These are phyloP conservation scores for Diutina scorzettiae DNA, from an alignment of 1,139 yeast species.

Conservation along the genomic window DNA sequence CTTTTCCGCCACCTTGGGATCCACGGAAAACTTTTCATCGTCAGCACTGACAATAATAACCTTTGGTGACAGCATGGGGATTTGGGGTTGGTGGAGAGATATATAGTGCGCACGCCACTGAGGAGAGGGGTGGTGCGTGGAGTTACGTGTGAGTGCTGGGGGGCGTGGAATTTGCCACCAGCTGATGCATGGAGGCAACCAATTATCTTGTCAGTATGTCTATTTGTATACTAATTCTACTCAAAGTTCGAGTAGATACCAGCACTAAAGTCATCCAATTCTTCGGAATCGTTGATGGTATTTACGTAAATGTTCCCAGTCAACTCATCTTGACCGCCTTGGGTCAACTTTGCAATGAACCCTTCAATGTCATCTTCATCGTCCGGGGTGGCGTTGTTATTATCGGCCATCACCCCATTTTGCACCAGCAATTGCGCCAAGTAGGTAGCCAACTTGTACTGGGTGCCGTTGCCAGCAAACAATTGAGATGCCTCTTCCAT, in stretches of 20 bases:
- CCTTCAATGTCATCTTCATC: conserved; percentile 18
- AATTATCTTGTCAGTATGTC: neutral
- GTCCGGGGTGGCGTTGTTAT: conserved; percentile 14
- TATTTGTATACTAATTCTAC: conserved; percentile 8
- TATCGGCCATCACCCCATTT: conserved; percentile 42
- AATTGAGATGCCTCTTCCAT: neutral
- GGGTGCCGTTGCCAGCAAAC: conserved; percentile 10
- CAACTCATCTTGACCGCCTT: neutral
- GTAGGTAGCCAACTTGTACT: conserved; percentile 53
- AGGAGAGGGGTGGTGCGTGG: neutral
- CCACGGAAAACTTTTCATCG: conserved; percentile 63
- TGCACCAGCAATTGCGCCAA: conserved; percentile 61
- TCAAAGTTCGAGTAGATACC: conserved; percentile 81
- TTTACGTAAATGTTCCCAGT: conserved; percentile 32
- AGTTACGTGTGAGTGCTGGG: neutral
- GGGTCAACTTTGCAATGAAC: neutral
- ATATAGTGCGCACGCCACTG: neutral
- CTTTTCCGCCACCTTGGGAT: conserved; percentile 79
- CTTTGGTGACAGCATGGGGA: conserved; percentile 14
- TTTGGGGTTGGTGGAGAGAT: neutral
- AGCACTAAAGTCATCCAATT: conserved; percentile 80
- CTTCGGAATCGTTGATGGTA: conserved; percentile 43
- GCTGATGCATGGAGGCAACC: neutral
- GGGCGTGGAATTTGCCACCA: too few species aligned
- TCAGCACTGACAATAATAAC: conserved; percentile 62